Conservation (phyloP, 352 stramenopile species). For the Thraustochytrium striatum region DNA sequence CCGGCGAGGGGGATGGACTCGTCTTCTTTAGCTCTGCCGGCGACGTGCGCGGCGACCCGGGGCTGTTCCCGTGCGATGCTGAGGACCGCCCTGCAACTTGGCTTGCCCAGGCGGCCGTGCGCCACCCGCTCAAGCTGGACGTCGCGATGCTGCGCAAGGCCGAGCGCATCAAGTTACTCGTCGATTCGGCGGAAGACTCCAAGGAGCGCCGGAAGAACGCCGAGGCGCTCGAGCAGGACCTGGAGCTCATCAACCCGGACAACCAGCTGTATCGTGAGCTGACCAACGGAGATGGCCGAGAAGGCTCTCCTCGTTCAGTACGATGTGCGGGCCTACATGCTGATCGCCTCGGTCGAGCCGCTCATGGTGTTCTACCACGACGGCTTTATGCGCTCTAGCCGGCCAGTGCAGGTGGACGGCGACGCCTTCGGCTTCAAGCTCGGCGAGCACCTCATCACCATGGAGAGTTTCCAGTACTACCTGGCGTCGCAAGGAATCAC, state of each 20-base stretch:
- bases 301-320: constrained; percentile 14
- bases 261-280: constrained; percentile 31
- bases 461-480: constrained; percentile 41
- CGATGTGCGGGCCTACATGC: constrained; percentile 26
- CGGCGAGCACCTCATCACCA: constrained; percentile 14
- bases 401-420: not conserved
- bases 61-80: constrained; percentile 3
- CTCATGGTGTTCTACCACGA: constrained; percentile 47
- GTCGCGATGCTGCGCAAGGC: constrained; percentile 13
- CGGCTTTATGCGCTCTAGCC: constrained; percentile 6
- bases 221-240: not conserved
- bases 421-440: constrained; percentile 13
- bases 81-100: not conserved
- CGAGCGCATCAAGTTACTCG: constrained; percentile 33
- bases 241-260: constrained; percentile 27
- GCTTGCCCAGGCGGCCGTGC: constrained; percentile 8
- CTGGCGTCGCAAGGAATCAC: constrained; percentile 27
- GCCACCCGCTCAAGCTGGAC: constrained; percentile 2
- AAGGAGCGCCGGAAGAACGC: constrained; percentile 34
- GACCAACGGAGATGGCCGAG: not conserved
- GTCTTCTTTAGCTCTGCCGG: constrained; percentile 8
- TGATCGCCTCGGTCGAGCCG: constrained; percentile 8
- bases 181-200: not conserved
- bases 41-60: constrained; percentile 4
- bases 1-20: not conserved